These are phyloP conservation scores for Xerocomellus chrysenteron DNA, from an alignment of 768 basidiomycete genomes.

Conservation along the genomic window DNA sequence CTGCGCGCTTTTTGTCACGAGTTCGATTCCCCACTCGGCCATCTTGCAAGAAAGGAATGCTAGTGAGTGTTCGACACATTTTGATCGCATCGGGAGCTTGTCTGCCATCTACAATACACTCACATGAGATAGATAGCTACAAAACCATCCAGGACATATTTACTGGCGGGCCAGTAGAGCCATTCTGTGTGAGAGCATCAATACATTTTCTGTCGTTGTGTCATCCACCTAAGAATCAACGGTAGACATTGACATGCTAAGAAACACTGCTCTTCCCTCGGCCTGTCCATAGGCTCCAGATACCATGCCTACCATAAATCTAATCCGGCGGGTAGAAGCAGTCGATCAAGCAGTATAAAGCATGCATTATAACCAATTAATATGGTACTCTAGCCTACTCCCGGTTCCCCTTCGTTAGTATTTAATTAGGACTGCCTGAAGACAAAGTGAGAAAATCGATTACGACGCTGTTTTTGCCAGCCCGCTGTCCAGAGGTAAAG, in stretches of 20 bases:
- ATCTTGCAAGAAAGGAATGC: not conserved
- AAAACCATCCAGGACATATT: not conserved
- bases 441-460: not conserved
- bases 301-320: not conserved
- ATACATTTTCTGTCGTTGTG: not conserved
- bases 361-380: not conserved
- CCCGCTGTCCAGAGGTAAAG: not conserved
- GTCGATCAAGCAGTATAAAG: not conserved
- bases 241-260: not conserved
- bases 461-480: not conserved
- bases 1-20: not conserved
- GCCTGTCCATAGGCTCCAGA: not conserved
- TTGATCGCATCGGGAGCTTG: not conserved
- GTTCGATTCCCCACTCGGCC: constrained; percentile 3
- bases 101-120: not conserved
- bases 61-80: not conserved
- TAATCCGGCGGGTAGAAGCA: not conserved
- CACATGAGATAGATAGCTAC: no score
- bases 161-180: not conserved
- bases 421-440: not conserved
- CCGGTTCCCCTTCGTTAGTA: not conserved
- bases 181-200: not conserved
- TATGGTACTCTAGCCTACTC: not conserved
- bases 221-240: no score
- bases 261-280: not conserved